phyloP scores from a whole-genome alignment of 805 yeast genomes.

The Myxozyma geophila region DNA sequence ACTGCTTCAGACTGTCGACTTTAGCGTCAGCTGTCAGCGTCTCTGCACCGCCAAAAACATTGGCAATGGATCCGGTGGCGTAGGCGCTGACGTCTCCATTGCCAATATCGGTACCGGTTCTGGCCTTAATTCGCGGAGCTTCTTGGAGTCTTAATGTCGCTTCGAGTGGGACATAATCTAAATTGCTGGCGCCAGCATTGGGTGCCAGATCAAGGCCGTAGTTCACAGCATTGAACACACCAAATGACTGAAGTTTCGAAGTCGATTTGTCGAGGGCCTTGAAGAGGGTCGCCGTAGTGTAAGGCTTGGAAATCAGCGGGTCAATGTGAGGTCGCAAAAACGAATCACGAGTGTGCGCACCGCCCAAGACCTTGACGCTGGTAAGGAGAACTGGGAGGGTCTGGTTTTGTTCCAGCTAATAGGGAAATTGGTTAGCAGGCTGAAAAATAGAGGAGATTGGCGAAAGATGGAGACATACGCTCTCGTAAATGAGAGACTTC shows the following conservation, averaged over 20 bases:
- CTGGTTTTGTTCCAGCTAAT: conserved; percentile 38
- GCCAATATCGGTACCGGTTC: conserved; percentile 94
- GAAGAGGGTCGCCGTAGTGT: conserved; percentile 38
- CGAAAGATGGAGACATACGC: conserved; percentile 15
- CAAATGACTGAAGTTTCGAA: conserved; percentile 40
- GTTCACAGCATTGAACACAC: conserved; percentile 41
- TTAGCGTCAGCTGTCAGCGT: conserved; percentile 56
- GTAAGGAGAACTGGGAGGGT: conserved; percentile 40
- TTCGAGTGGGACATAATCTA: conserved; percentile 29
- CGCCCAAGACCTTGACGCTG: conserved; percentile 44
- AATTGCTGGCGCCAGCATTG: conserved; percentile 18
- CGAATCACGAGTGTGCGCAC: conserved; percentile 39
- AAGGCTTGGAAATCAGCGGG: conserved; percentile 44
- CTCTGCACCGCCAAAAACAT: conserved; percentile 74
- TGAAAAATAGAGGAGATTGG: not conserved
- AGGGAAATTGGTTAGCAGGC: not conserved
- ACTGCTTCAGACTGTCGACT: conserved; percentile 62
- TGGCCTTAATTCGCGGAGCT: conserved; percentile 73
- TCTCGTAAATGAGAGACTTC: conserved; percentile 20
- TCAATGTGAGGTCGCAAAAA: conserved; percentile 43
- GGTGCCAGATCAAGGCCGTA: conserved; percentile 39
- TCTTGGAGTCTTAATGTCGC: conserved; percentile 40
- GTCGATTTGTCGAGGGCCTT: conserved; percentile 43
- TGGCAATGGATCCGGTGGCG: conserved; percentile 67
- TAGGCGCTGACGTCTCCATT: conserved; percentile 98